Conservation (phyloP, 768 basidiomycete species). For the Lactifluus volemus region DNA sequence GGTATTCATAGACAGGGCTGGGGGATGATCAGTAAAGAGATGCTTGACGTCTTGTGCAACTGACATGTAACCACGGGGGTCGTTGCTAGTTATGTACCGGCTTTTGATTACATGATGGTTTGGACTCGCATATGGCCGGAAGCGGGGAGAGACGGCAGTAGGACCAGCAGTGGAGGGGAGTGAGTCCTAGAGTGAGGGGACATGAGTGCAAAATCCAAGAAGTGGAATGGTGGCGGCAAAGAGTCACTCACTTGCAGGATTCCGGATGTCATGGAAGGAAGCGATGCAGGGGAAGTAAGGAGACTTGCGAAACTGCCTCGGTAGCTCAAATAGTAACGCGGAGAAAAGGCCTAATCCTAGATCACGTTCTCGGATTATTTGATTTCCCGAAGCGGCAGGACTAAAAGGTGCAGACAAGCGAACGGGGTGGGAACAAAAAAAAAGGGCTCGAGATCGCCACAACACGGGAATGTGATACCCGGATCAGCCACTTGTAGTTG, state of each 20-base stretch:
- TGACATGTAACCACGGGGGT: constrained; percentile 83
- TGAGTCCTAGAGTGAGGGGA: constrained; percentile 24
- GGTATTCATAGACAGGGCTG: constrained; percentile 84
- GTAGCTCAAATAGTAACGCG: constrained; percentile 16
- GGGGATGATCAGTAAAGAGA: constrained; percentile 6
- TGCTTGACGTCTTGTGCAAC: constrained; percentile 22
- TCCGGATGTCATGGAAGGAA: constrained; percentile 27
- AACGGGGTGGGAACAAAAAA: constrained; percentile 5
- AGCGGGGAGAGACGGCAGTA: constrained; percentile 28
- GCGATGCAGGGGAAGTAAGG: constrained; percentile 16
- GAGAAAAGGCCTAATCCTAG: constrained; percentile 4
- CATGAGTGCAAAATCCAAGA: not conserved
- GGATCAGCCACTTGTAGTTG: constrained; percentile 6
- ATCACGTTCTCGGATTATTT: constrained; percentile 19
- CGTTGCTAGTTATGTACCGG: constrained; percentile 84
- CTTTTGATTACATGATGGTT: constrained; percentile 79
- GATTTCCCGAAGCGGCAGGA: constrained; percentile 18
- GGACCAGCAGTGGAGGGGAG: constrained; percentile 26
- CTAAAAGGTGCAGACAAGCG: not conserved
- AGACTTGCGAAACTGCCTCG: constrained; percentile 18
- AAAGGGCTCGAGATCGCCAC: not conserved
- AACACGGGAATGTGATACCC: constrained; percentile 8
- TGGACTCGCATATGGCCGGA: constrained; percentile 64
- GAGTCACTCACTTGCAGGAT: constrained; percentile 24
- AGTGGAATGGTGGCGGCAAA: not conserved